Conservation (phyloP, 1,284 basidiomycete genomes). For the Pulveroboletus sp. region DNA sequence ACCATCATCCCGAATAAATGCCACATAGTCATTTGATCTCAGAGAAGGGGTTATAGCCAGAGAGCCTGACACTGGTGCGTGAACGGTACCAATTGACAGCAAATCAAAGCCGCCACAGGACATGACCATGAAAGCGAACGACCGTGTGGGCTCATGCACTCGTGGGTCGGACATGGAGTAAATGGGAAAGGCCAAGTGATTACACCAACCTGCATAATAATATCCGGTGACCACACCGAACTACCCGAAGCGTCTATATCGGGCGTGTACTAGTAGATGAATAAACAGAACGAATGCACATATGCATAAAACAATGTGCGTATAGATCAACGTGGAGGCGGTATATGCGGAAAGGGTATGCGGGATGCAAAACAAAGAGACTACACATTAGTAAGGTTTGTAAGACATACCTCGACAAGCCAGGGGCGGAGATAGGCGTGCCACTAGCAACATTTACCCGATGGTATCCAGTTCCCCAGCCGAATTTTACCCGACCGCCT, state of each 20-base stretch:
- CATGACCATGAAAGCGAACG: neutral
- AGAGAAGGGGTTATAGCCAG: neutral
- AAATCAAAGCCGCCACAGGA: constrained; percentile 2
- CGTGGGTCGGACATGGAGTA: neutral
- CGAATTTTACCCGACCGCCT: constrained; percentile 59
- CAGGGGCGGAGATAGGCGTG: neutral
- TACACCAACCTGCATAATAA: neutral
- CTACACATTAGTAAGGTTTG: constrained; percentile 3
- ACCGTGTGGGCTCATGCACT: neutral
- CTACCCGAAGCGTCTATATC: constrained; percentile 23
- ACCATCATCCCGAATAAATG: neutral
- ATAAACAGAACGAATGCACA: constrained; percentile 17
- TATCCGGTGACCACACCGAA: constrained; percentile 1
- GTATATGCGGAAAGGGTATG: constrained; percentile 31
- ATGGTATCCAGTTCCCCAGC: constrained; percentile 59
- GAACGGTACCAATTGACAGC: neutral
- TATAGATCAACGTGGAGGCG: constrained; percentile 12
- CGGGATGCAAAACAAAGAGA: constrained; percentile 8
- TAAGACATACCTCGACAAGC: constrained; percentile 21
- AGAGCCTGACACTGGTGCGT: neutral
- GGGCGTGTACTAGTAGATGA: constrained; percentile 23
- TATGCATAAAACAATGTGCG: constrained; percentile 14
- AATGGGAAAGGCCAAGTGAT: neutral
- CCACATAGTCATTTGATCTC: neutral
- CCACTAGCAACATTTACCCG: constrained; percentile 53